These are phyloP conservation scores for Boletellus ananas DNA, from an alignment of 768 basidiomycete genomes.

Conservation along the genomic window DNA sequence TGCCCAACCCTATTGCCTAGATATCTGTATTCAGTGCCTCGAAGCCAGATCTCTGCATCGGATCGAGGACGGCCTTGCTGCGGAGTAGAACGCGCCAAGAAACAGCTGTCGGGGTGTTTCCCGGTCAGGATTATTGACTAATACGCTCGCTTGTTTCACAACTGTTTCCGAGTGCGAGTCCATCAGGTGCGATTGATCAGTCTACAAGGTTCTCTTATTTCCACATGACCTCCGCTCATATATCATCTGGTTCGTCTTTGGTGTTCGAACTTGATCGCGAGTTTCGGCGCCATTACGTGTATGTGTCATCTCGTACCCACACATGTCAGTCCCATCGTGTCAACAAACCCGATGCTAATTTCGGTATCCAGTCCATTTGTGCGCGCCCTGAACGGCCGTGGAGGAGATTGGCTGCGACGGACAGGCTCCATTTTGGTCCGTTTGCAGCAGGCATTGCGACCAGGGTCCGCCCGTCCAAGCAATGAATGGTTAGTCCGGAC, in stretches of 20 bases:
- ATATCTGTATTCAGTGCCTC: slow-evolving; percentile 44
- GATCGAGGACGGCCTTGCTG: slow-evolving; percentile 43
- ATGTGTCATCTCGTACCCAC: slow-evolving; percentile 28
- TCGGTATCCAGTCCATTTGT: slow-evolving; percentile 15
- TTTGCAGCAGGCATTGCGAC: no score
- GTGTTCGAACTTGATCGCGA: slow-evolving; percentile 30
- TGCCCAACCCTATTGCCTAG: slow-evolving; percentile 38
- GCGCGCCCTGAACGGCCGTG: slow-evolving; percentile 23
- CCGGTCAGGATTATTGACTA: slow-evolving; percentile 43
- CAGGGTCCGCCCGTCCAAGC: no score
- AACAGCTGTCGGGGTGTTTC: slow-evolving; percentile 35
- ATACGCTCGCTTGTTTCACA: slow-evolving; percentile 52
- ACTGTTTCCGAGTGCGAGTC: slow-evolving; percentile 54
- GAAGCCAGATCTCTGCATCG: slow-evolving; percentile 60
- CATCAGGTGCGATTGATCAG: slow-evolving; percentile 49
- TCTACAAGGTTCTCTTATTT: slow-evolving; percentile 17
- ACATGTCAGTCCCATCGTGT: slow-evolving; percentile 20
- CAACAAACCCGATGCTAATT: slow-evolving; percentile 4
- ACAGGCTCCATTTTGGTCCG: slow-evolving; percentile 54
- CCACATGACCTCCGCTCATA: slow-evolving; percentile 22
- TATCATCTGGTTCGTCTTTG: slow-evolving; percentile 8
- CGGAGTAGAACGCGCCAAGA: slow-evolving; percentile 45
- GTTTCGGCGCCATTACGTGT: slow-evolving; percentile 35
- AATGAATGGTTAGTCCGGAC: no score
- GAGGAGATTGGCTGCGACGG: slow-evolving; percentile 45